A percentile compares a stretch with the other conserved stretches of the same genome.
Evolutionary conservation across 306 rosid genomes (phyloP).

Genomic region (Lotus japonicus): DNA sequence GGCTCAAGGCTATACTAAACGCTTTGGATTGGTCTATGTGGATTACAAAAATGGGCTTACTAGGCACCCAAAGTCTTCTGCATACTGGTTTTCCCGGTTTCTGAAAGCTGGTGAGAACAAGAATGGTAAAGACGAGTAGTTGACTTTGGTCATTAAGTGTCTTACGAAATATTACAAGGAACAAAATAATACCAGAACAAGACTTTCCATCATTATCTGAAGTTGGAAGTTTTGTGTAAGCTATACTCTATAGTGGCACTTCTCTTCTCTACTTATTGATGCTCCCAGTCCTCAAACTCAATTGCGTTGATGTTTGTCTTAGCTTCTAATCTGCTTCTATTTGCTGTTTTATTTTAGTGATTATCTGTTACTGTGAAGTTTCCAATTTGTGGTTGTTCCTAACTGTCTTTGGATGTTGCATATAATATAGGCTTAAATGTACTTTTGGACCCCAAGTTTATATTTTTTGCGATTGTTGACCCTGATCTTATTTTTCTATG

Average conservation of each 20-base stretch:
- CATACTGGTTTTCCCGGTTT: slow-evolving; percentile 82
- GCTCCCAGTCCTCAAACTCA: background rate
- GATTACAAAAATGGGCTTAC: slow-evolving; percentile 75
- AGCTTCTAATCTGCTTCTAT: background rate
- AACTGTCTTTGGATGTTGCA: background rate
- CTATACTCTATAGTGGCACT: background rate
- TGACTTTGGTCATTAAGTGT: background rate
- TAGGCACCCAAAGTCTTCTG: slow-evolving; percentile 91
- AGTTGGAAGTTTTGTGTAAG: background rate
- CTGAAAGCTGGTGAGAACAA: slow-evolving; percentile 48
- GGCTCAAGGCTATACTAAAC: slow-evolving; percentile 92
- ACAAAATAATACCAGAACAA: background rate
- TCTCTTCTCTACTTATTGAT: background rate
- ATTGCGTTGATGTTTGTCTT: background rate
- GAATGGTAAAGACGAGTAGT: slow-evolving; percentile 49
- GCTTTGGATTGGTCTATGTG: slow-evolving; percentile 78
- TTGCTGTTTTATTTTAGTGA: background rate
- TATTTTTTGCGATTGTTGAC: too few relatives aligned
- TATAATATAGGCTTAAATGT: too few relatives aligned
- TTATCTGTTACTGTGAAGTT: background rate
- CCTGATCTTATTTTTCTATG: too few relatives aligned
- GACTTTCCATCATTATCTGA: background rate
- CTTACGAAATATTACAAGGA: background rate
- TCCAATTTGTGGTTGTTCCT: background rate
- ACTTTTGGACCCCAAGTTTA: too few relatives aligned